Evolutionary conservation across 768 basidiomycete genomes (phyloP), one percentile per base, ranked within the genome.

Genomic region (Holtermannia corniformis): DNA sequence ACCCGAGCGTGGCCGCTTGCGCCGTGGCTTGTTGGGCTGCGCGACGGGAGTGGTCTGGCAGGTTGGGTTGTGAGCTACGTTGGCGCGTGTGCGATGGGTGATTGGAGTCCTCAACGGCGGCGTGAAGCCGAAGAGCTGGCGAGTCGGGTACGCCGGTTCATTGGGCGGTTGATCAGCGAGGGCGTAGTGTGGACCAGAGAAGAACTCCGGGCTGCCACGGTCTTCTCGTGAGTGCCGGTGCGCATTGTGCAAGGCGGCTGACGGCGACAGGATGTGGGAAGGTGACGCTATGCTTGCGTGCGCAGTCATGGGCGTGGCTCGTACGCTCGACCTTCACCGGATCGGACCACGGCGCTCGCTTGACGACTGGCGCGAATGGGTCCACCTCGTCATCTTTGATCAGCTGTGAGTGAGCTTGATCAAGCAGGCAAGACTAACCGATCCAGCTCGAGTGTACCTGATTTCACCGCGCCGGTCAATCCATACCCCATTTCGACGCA

Each of bases 341-440:
- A 26, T 68, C 5, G 27, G 43, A 16, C 27, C 48, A n/a, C 27
- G 56, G n/a, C 47, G 50, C 37, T 41, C 52, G 1, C 60, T 63
- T 24, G 67, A 68, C 53, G 67, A 68, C 47, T 68, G 67, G 67
- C 51, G 67, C 41, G 67, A 68, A 51, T 68, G 64, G 64, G 62
- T 68, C 24, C 63, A 68, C 41, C 41, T 65, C 21, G 47, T 61
- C 21, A 60, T 68, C 26, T 63, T 68, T 62, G 67, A 68, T 49
- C 60, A 65, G 27, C 22, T 68, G 57, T 61, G 24, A 46, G 58
- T 52, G 44, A 11, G 20, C 14, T 19, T 22, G 19, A 4, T 37
- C 23, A 28, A 41, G 14, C 22, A 41, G 16, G 24, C 21, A 14
- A 41, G 43, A 22, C 32, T 19, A 24, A 13, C 14, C 44, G 3